Conservation (phyloP, 2,329 filamentous ascomycete species). For the Dothiorella sarmentorum region DNA sequence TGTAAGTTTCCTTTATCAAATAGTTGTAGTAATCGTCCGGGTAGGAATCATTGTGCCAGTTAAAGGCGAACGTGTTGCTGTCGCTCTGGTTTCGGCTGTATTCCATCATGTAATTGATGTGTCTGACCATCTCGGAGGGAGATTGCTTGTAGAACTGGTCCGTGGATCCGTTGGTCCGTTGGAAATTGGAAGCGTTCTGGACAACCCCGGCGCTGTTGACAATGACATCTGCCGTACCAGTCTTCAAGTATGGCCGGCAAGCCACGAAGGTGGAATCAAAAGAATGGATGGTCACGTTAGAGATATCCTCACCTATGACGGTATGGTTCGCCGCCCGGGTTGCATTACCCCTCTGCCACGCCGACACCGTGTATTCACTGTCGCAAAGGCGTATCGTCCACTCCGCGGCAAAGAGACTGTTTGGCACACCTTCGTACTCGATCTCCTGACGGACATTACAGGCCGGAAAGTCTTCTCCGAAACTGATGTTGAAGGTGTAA, state of each 20-base stretch:
- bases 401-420: background rate
- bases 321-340: background rate
- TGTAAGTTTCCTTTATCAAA: slow-evolving; percentile 35
- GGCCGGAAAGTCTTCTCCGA: background rate
- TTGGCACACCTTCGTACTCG: background rate
- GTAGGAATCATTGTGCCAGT: slow-evolving; percentile 47
- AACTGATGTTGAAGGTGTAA: background rate
- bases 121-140: background rate
- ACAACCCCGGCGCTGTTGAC: background rate
- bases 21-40: slow-evolving; percentile 48
- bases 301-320: background rate
- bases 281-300: background rate
- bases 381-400: background rate
- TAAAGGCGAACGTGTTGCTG: too few relatives aligned
- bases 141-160: background rate
- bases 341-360: background rate
- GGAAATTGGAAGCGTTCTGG: background rate
- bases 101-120: background rate
- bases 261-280: slow-evolving; percentile 29
- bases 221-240: slow-evolving; percentile 33
- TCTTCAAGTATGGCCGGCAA: slow-evolving; percentile 36
- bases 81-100: too few relatives aligned
- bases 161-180: background rate
- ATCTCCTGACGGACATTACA: background rate
- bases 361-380: background rate